Percentiles rank a stretch among this genome's conserved stretches.
Conservation (phyloP, 2,329 filamentous ascomycete species). For the Fusarium haematococcum region DNA sequence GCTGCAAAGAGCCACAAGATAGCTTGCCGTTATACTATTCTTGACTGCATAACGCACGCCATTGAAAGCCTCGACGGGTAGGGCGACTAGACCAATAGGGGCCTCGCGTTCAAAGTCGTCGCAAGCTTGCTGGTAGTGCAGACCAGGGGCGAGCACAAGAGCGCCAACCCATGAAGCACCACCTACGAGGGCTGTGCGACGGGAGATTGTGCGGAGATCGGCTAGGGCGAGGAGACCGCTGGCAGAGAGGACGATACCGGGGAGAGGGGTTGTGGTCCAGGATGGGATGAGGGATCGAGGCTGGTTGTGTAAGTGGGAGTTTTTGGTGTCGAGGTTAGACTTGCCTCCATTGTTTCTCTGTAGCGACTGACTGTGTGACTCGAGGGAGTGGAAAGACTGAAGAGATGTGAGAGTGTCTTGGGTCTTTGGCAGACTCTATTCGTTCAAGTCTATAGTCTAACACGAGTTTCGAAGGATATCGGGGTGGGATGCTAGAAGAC, state of each 20-base stretch:
- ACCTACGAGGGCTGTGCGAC: conserved; percentile 67
- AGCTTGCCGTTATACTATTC: conserved; percentile 66
- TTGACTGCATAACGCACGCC: conserved; percentile 51
- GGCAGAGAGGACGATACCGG: conserved; percentile 59
- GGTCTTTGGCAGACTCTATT: neutral
- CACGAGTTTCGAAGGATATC: neutral
- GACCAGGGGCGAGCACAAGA: conserved; percentile 68
- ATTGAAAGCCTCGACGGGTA: conserved; percentile 33
- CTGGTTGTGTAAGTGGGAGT: conserved; percentile 19
- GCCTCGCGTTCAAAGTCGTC: conserved; percentile 59
- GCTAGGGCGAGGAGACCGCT: conserved; percentile 70
- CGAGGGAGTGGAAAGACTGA: neutral
- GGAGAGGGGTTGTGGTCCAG: conserved; percentile 61
- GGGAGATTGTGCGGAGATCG: conserved; percentile 66
- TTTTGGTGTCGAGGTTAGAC: neutral
- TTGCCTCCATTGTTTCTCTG: conserved; percentile 20
- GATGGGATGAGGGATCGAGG: conserved; percentile 50
- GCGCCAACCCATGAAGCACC: conserved; percentile 67
- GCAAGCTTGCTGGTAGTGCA: conserved; percentile 71
- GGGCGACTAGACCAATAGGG: conserved; percentile 47
- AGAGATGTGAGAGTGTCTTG: neutral
- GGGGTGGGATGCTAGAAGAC: neutral
- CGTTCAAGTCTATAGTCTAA: neutral
- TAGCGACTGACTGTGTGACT: neutral
- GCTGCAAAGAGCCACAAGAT: conserved; percentile 49